Evolutionary conservation across 192 early-diverging fungal genomes (phyloP).

Genomic region (Coemansia sp.): DNA sequence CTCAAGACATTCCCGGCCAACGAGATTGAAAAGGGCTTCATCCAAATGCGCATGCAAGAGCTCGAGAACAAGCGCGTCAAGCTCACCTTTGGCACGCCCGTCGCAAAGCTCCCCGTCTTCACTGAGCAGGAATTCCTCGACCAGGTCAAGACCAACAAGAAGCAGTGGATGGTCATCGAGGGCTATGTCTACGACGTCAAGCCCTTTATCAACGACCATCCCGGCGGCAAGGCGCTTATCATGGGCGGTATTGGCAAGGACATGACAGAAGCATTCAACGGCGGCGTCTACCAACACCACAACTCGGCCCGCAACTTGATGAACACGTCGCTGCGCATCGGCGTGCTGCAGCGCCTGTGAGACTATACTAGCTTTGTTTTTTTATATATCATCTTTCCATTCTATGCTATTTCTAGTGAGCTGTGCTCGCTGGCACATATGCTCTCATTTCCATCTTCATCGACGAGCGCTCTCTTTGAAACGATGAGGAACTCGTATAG

Average conservation of each 20-base stretch:
- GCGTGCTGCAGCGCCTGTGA: slow-evolving; percentile 45
- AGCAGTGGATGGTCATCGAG: slow-evolving; percentile 82
- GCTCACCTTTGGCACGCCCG: slow-evolving; percentile 74
- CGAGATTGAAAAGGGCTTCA: slow-evolving; percentile 74
- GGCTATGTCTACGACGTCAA: slow-evolving; percentile 80
- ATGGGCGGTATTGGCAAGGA: slow-evolving; percentile 78
- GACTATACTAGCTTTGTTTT: neutral
- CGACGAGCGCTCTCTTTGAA: slow-evolving; percentile 36
- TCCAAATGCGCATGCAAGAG: slow-evolving; percentile 83
- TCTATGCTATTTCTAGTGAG: slow-evolving; percentile 7
- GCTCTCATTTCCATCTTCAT: slow-evolving; percentile 21
- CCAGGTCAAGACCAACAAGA: slow-evolving; percentile 65
- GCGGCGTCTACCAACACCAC: slow-evolving; percentile 87
- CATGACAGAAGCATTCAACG: slow-evolving; percentile 83
- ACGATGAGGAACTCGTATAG: slow-evolving; percentile 60
- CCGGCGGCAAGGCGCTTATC: slow-evolving; percentile 79
- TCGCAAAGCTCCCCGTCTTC: slow-evolving; percentile 68
- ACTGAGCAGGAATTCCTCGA: slow-evolving; percentile 65
- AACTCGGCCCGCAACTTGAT: slow-evolving; percentile 85
- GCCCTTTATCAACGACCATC: slow-evolving; percentile 84
- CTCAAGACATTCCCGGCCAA: slow-evolving; percentile 77
- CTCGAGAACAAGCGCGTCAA: slow-evolving; percentile 58
- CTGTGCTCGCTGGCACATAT: slow-evolving; percentile 24
- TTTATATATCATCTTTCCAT: neutral
- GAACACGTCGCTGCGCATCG: slow-evolving; percentile 54